Conservation (phyloP, 176 grass and related monocot genomes). For the Raddia guianensis region DNA sequence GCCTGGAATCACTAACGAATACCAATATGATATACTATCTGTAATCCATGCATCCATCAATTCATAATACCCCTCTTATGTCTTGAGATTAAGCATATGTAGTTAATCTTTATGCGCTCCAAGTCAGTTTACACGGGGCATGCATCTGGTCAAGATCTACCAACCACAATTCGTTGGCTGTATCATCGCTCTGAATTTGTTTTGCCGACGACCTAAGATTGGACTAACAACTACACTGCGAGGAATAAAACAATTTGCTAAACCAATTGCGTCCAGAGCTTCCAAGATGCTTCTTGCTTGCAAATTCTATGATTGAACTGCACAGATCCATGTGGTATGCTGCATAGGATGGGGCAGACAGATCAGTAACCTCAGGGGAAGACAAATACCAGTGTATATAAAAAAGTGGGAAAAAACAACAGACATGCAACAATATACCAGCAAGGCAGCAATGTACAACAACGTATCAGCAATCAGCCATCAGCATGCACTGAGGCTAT, state of each 20-base stretch:
- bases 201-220: background rate
- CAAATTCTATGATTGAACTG: constrained; percentile 17
- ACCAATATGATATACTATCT: background rate
- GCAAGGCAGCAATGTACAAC: too few relatives aligned
- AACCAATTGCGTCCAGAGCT: constrained; percentile 9
- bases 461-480: too few relatives aligned
- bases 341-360: background rate
- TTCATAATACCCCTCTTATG: background rate
- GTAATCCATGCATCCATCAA: background rate
- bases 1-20: background rate
- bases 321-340: background rate
- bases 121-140: constrained; percentile 30
- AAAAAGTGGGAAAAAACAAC: background rate
- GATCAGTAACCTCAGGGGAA: background rate
- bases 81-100: background rate
- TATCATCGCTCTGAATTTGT: background rate
- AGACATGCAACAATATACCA: too few relatives aligned
- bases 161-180: constrained; percentile 36
- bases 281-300: constrained; percentile 41
- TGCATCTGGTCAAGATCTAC: constrained; percentile 45
- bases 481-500: too few relatives aligned
- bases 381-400: background rate
- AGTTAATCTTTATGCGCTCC: constrained; percentile 11
- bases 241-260: background rate
- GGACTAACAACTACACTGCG: constrained; percentile 4